phyloP scores from a whole-genome alignment of 2,329 filamentous ascomycete genomes.

The Aspergillus versicolor region DNA sequence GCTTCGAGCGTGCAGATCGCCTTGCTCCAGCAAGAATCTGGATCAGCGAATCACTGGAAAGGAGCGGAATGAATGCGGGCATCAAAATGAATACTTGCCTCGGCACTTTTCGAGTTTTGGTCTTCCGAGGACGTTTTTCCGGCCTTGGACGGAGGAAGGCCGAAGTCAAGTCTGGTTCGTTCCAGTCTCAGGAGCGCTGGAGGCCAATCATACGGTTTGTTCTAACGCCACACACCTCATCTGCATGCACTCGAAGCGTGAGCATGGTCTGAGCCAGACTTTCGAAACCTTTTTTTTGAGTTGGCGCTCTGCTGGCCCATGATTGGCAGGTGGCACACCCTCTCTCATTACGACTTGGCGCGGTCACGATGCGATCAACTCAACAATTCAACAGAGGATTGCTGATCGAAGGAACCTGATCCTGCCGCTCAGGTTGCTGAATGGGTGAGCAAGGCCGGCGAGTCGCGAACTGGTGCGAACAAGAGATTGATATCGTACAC shows the following conservation, averaged over 20 bases:
- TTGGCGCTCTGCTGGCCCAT: background rate
- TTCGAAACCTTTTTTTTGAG: background rate
- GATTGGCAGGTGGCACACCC: background rate
- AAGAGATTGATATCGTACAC: background rate
- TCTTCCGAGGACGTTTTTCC: slow-evolving; percentile 24
- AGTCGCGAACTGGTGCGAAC: background rate
- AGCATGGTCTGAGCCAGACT: slow-evolving; percentile 14
- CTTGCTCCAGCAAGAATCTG: slow-evolving; percentile 17
- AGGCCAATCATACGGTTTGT: slow-evolving; percentile 8
- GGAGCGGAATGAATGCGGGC: background rate
- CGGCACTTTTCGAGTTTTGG: slow-evolving; percentile 21
- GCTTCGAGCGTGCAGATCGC: slow-evolving; percentile 19
- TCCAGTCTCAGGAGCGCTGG: slow-evolving; percentile 6
- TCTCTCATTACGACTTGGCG: background rate
- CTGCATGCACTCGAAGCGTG: background rate
- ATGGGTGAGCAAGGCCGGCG: background rate
- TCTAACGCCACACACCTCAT: slow-evolving; percentile 31
- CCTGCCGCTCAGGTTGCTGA: background rate
- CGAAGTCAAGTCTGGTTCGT: slow-evolving; percentile 12
- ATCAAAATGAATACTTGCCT: slow-evolving; percentile 12
- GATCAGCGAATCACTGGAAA: slow-evolving; percentile 8
- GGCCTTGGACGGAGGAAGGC: slow-evolving; percentile 24
- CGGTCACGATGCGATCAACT: background rate
- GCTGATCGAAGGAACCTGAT: background rate
- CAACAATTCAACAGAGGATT: background rate